phyloP scores from a whole-genome alignment of 2,329 filamentous ascomycete genomes.

The Blastomyces emzantsi region DNA sequence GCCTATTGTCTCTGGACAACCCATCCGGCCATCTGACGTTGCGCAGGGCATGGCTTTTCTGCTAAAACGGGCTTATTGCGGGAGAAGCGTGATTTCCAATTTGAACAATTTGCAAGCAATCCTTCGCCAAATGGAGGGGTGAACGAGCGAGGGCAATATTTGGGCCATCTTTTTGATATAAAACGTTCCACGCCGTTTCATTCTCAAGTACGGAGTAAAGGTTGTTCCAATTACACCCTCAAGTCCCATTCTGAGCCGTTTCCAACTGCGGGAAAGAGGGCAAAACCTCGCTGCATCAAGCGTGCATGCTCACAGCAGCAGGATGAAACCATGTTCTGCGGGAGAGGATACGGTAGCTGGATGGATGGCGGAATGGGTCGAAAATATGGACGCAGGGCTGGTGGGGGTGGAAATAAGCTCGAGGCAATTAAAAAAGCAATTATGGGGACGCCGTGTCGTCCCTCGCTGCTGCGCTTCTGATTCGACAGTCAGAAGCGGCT shows the following conservation, averaged over 20 bases:
- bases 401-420: background rate
- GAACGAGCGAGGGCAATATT: too few species aligned
- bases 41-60: background rate
- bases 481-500: background rate
- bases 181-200: background rate
- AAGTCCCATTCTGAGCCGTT: background rate
- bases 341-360: too few species aligned
- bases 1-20: background rate
- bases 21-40: background rate
- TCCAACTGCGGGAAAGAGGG: background rate
- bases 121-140: background rate
- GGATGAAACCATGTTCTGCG: background rate
- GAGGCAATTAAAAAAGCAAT: background rate
- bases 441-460: background rate
- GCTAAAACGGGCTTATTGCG: background rate
- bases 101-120: background rate
- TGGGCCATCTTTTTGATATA: too few species aligned
- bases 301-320: background rate
- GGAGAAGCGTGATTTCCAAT: background rate
- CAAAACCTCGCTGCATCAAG: background rate
- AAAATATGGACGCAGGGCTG: background rate
- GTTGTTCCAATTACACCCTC: background rate
- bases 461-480: background rate
- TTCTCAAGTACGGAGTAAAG: background rate
- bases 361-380: too few species aligned